These are phyloP conservation scores for Haemoproteus tartakovskyi DNA, from an alignment of 169 alveolate species.

Conservation along the genomic window DNA sequence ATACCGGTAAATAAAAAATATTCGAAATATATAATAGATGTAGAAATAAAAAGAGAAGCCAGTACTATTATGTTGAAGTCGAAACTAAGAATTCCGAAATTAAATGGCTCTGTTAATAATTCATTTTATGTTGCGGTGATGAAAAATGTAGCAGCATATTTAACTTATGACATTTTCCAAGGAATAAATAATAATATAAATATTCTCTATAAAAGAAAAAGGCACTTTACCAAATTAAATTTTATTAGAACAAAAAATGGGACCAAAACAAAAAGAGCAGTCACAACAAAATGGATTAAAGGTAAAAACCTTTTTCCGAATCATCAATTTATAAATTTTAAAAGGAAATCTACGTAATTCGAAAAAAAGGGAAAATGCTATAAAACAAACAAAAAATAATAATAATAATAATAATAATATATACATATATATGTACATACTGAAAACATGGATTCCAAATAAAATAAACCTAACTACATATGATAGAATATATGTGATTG, in stretches of 20 bases:
- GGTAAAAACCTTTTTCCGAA: no score
- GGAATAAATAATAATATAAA: constrained; percentile 51
- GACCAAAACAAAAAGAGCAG: constrained; percentile 10
- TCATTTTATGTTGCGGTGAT: constrained; percentile 3
- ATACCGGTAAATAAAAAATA: constrained; percentile 48
- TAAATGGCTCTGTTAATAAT: not conserved
- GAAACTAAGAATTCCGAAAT: not conserved
- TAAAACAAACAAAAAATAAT: no score
- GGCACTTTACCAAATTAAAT: not conserved
- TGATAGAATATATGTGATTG: no score
- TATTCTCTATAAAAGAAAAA: constrained; percentile 23
- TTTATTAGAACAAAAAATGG: constrained; percentile 8
- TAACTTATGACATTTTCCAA: constrained; percentile 36
- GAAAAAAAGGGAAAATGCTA: no score
- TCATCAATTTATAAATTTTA: constrained; percentile 1
- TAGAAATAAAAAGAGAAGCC: constrained; percentile 20
- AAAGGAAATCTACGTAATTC: constrained; percentile 7
- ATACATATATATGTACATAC: no score
- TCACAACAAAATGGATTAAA: not conserved
- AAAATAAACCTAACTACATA: no score
- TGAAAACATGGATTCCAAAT: no score
- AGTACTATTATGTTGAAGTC: constrained; percentile 12
- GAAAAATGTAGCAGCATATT: constrained; percentile 28
- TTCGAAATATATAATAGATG: constrained; percentile 32
- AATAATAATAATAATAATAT: no score